These are phyloP conservation scores for Sugiyamaella pinicola DNA, from an alignment of 1,139 yeast genomes.

Conservation along the genomic window DNA sequence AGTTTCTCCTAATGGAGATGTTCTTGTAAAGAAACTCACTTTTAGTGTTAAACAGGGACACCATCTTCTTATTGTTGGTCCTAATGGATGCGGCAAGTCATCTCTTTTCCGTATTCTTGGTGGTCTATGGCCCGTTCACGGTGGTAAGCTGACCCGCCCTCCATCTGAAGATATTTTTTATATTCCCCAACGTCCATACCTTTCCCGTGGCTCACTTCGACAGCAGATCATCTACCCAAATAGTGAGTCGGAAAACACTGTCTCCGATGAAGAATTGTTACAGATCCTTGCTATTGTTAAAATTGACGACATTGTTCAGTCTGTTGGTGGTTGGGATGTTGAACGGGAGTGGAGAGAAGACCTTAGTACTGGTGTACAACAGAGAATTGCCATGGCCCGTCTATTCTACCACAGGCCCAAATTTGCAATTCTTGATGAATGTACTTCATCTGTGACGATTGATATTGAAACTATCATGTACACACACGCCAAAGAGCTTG, in stretches of 20 bases:
- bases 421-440: slow-evolving; percentile 93
- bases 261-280: slow-evolving; percentile 63
- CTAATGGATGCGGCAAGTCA: slow-evolving; percentile 94
- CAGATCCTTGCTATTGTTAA: slow-evolving; percentile 56
- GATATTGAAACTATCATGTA: slow-evolving; percentile 92
- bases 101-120: slow-evolving; percentile 88
- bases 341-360: slow-evolving; percentile 87
- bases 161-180: slow-evolving; percentile 73
- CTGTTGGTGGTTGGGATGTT: slow-evolving; percentile 61
- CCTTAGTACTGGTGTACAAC: slow-evolving; percentile 88
- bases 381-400: slow-evolving; percentile 90
- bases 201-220: slow-evolving; percentile 71
- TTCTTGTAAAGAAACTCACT: slow-evolving; percentile 64
- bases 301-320: slow-evolving; percentile 42
- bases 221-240: slow-evolving; percentile 92
- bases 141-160: slow-evolving; percentile 66
- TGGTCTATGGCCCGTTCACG: slow-evolving; percentile 85
- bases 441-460: slow-evolving; percentile 91
- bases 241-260: slow-evolving; percentile 59
- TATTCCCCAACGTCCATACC: slow-evolving; percentile 89
- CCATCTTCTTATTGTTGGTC: slow-evolving; percentile 87
- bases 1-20: slow-evolving; percentile 81
- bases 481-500: slow-evolving; percentile 74
- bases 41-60: slow-evolving; percentile 80
- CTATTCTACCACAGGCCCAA: slow-evolving; percentile 87